Evolutionary conservation across 2,329 filamentous ascomycete species (phyloP).

Genomic region (Fusarium paranaense): DNA sequence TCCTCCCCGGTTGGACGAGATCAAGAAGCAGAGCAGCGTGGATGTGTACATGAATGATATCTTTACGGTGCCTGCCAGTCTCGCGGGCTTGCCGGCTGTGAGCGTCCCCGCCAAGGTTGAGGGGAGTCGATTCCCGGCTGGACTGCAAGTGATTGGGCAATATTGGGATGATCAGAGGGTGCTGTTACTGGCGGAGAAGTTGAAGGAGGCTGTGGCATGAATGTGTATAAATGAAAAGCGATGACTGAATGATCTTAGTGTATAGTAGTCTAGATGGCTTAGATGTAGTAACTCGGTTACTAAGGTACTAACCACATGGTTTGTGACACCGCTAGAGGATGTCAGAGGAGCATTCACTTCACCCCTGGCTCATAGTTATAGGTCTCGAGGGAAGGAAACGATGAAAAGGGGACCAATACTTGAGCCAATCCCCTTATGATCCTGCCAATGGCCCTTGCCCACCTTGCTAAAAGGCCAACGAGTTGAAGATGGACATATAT

Average conservation of each 20-base stretch:
- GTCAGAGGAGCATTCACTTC: background rate
- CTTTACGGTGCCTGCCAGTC: constrained; percentile 92
- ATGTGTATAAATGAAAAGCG: constrained; percentile 12
- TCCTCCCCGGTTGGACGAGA: constrained; percentile 72
- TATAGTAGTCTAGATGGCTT: constrained; percentile 28
- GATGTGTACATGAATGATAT: constrained; percentile 93
- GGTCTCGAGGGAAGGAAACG: background rate
- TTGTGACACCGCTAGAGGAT: background rate
- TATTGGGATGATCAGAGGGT: constrained; percentile 79
- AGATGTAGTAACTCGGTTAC: background rate
- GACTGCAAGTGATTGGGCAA: constrained; percentile 84
- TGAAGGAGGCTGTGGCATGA: constrained; percentile 49
- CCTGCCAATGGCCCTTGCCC: background rate
- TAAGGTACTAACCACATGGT: too few species aligned
- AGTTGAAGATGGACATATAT: background rate
- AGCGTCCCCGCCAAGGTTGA: constrained; percentile 72
- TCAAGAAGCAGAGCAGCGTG: constrained; percentile 68
- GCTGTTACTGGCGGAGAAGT: constrained; percentile 65
- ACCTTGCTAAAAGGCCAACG: background rate
- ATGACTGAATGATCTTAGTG: constrained; percentile 25
- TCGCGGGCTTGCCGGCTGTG: constrained; percentile 90
- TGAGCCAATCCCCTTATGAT: background rate
- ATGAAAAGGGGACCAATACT: background rate
- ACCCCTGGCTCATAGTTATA: background rate
- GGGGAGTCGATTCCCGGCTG: constrained; percentile 54